phyloP scores from a whole-genome alignment of 768 basidiomycete genomes.

The Lepiota brunneoincarnata region DNA sequence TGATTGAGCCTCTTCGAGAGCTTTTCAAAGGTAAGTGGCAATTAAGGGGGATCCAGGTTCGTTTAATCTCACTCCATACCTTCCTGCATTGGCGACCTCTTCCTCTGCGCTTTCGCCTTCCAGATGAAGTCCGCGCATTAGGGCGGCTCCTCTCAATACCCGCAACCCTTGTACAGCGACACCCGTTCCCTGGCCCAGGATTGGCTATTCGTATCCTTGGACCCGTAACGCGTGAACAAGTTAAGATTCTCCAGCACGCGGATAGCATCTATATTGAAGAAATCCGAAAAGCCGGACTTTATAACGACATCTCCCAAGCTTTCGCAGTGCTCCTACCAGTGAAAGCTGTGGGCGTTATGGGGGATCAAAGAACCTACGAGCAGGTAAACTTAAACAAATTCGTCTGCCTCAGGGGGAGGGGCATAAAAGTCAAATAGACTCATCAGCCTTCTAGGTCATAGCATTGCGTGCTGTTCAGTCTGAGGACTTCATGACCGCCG shows the following conservation, averaged over 20 bases:
- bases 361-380: constrained; percentile 94
- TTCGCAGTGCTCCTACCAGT: constrained; percentile 96
- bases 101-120: constrained; percentile 4
- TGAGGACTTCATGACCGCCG: constrained; percentile 99
- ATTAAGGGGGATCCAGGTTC: constrained; percentile 5
- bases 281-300: constrained; percentile 89
- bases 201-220: constrained; percentile 98
- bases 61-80: constrained; percentile 2
- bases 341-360: constrained; percentile 96
- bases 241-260: constrained; percentile 85
- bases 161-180: constrained; percentile 88
- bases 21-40: constrained; percentile 85
- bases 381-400: constrained; percentile 48
- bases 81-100: constrained; percentile 6
- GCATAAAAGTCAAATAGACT: constrained; percentile 3
- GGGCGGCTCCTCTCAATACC: constrained; percentile 92
- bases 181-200: constrained; percentile 98
- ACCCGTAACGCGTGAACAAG: constrained; percentile 91
- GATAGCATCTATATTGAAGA: constrained; percentile 98
- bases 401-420: not conserved
- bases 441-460: constrained; percentile 59
- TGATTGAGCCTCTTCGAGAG: constrained; percentile 96
- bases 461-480: constrained; percentile 92
- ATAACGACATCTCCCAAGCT: constrained; percentile 93
- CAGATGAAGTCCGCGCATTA: constrained; percentile 94